Conservation (phyloP, 2,329 filamentous ascomycete genomes). For the Alternaria triticimaculans region DNA sequence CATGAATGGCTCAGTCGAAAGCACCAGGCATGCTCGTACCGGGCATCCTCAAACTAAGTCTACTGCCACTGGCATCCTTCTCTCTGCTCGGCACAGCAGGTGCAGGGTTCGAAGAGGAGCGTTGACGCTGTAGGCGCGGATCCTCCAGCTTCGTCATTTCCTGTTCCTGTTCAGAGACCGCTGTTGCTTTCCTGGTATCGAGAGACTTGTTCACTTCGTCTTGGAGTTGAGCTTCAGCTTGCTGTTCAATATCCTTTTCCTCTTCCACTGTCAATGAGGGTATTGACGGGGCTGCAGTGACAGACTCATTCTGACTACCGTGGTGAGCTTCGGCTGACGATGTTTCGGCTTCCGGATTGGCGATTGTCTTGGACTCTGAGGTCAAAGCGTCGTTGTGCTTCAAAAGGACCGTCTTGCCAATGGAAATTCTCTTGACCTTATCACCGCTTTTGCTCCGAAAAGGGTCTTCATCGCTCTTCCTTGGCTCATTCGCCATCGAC, state of each 20-base stretch:
- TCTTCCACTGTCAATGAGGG: conserved; percentile 21
- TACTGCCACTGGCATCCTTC: conserved; percentile 32
- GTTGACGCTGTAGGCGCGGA: conserved; percentile 25
- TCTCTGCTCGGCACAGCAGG: conserved; percentile 28
- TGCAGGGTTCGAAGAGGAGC: conserved; percentile 35
- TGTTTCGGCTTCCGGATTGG: conserved; percentile 8
- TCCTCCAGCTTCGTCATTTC: conserved; percentile 10
- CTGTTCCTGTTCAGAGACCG: neutral
- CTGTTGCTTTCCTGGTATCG: neutral
- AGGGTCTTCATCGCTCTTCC: conserved; percentile 44
- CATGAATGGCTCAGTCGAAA: conserved; percentile 10
- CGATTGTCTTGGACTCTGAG: neutral
- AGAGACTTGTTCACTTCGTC: conserved; percentile 38
- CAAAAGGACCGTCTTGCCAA: conserved; percentile 47
- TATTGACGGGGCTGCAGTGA: conserved; percentile 12
- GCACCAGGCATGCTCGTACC: conserved; percentile 27
- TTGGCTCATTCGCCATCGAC: neutral
- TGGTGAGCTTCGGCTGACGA: neutral
- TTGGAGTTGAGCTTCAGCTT: conserved; percentile 46
- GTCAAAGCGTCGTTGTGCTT: neutral
- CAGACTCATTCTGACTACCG: neutral
- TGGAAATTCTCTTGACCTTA: conserved; percentile 44
- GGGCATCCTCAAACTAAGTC: conserved; percentile 45
- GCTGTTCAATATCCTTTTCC: conserved; percentile 43
- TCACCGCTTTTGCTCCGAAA: conserved; percentile 37